A percentile compares a stretch with the other conserved stretches of the same genome.
Conservation (phyloP, 176 grass and related monocot species). For the Triticum turgidum region DNA sequence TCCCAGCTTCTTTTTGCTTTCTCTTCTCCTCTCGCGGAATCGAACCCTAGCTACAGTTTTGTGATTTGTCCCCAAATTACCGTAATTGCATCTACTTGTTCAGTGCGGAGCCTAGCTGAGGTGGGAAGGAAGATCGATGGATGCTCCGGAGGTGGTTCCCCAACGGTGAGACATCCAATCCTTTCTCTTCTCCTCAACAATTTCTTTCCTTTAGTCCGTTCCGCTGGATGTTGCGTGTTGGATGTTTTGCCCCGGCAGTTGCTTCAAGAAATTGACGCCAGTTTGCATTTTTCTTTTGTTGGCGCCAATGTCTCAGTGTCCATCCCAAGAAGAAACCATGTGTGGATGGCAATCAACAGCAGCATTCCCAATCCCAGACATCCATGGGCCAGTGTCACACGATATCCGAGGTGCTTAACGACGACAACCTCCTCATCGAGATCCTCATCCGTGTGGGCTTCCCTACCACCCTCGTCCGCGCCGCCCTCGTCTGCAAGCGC, state of each 20-base stretch:
- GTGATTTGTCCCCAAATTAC: neutral
- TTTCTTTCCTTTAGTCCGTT: neutral
- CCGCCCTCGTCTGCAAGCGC: neutral
- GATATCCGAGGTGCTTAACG: neutral
- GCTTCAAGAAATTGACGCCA: neutral
- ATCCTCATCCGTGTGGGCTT: neutral
- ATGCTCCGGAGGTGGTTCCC: neutral
- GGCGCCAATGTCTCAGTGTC: neutral
- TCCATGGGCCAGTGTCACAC: neutral
- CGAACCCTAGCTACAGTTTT: neutral
- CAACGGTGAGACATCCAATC: neutral
- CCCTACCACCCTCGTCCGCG: neutral
- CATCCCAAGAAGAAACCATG: neutral
- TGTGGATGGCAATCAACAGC: neutral
- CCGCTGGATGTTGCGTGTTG: neutral
- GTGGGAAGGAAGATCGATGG: neutral
- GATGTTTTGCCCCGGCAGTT: neutral
- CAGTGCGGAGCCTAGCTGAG: neutral
- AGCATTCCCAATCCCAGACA: neutral
- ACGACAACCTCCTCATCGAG: neutral
- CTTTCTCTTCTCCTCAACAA: neutral
- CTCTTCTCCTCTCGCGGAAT: neutral
- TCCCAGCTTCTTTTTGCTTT: neutral
- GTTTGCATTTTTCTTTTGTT: neutral
- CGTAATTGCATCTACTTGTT: neutral